Conservation (phyloP, 176 grass and related monocot genomes). For the Typha latifolia region DNA sequence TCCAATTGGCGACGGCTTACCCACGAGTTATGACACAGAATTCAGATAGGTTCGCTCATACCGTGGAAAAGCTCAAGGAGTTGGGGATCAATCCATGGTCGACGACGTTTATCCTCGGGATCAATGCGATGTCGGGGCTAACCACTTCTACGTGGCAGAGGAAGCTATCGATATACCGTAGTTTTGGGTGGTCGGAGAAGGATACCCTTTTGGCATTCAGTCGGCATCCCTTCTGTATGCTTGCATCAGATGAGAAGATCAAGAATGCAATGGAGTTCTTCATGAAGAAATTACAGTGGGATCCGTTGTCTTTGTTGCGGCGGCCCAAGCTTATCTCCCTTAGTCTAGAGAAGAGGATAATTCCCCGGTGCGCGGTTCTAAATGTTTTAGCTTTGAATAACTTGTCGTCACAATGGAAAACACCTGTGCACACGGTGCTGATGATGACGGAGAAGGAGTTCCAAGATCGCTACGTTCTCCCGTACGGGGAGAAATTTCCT, state of each 20-base stretch:
- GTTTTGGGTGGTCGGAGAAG: conserved; percentile 47
- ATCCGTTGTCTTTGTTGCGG: conserved; percentile 5
- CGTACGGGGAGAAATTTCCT: conserved; percentile 24
- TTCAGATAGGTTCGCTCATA: conserved; percentile 7
- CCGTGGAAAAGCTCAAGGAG: conserved; percentile 19
- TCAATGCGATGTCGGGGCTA: conserved; percentile 19
- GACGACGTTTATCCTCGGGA: conserved; percentile 26
- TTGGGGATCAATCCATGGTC: conserved; percentile 26
- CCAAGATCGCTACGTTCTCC: conserved; percentile 24
- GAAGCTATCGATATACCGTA: conserved; percentile 36
- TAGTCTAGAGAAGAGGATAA: conserved; percentile 41
- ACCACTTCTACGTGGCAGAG: conserved; percentile 13
- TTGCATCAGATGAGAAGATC: conserved; percentile 38
- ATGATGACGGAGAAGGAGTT: conserved; percentile 22
- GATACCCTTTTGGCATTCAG: conserved; percentile 33
- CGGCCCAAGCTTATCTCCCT: conserved; percentile 27
- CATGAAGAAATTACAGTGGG: conserved; percentile 36
- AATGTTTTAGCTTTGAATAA: conserved; percentile 26
- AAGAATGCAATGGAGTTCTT: conserved; percentile 31
- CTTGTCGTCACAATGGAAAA: conserved; percentile 13
- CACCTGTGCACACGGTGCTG: conserved; percentile 5
- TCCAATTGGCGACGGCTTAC: conserved; percentile 19
- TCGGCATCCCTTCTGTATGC: conserved; percentile 41
- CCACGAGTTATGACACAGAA: conserved; percentile 15
- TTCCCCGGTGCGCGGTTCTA: conserved; percentile 37